Evolutionary conservation across 2,329 filamentous ascomycete genomes (phyloP).

Genomic region (Alternaria brassicicola): DNA sequence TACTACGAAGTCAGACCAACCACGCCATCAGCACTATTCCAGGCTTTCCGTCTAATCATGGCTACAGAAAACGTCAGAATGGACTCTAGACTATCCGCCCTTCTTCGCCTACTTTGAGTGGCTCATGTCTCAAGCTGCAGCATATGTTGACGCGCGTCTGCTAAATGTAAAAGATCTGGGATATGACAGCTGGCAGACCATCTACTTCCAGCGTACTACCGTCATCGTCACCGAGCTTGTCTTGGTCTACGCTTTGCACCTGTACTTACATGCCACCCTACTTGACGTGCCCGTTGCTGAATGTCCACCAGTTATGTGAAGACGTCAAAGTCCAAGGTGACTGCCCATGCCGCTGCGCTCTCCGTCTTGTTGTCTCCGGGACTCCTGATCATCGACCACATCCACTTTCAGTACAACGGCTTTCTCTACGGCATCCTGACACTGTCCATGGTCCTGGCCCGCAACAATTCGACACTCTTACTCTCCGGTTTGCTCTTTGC

Average conservation of each 20-base stretch:
- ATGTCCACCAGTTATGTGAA: slow-evolving; percentile 69
- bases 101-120: slow-evolving; percentile 99
- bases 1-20: slow-evolving; percentile 74
- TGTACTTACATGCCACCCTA: slow-evolving; percentile 55
- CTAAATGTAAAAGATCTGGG: slow-evolving; percentile 78
- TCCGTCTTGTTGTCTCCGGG: slow-evolving; percentile 92
- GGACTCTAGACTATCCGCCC: slow-evolving; percentile 98
- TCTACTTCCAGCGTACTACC: slow-evolving; percentile 90
- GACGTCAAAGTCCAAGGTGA: slow-evolving; percentile 73
- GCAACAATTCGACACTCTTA: slow-evolving; percentile 75
- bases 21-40: not conserved
- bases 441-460: slow-evolving; percentile 82
- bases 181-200: slow-evolving; percentile 90
- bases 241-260: slow-evolving; percentile 79
- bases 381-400: slow-evolving; percentile 95
- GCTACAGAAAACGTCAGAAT: slow-evolving; percentile 85
- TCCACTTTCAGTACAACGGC: slow-evolving; percentile 99
- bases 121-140: slow-evolving; percentile 81
- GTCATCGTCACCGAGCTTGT: slow-evolving; percentile 87
- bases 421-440: slow-evolving; percentile 92
- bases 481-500: slow-evolving; percentile 84
- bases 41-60: slow-evolving; percentile 17
- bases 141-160: slow-evolving; percentile 79
- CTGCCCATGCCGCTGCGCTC: slow-evolving; percentile 83
- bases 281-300: slow-evolving; percentile 16